Conservation (phyloP, 2,329 filamentous ascomycete species). For the Apiospora kogelbergensis region DNA sequence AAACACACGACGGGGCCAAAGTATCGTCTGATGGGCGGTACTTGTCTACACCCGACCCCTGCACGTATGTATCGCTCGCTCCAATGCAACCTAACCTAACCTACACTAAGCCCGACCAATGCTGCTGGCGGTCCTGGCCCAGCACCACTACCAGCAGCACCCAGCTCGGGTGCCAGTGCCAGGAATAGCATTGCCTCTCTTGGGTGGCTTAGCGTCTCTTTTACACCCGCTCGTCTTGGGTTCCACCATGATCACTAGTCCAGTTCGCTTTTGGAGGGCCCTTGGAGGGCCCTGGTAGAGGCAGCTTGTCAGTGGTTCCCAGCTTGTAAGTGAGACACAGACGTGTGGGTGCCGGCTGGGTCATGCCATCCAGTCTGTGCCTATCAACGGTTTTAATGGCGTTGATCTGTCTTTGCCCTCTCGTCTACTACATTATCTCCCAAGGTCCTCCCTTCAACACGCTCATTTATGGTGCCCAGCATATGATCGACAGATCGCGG, state of each 20-base stretch:
- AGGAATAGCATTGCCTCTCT: constrained; percentile 12
- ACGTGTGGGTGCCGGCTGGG: constrained; percentile 37
- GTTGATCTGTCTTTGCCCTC: constrained; percentile 35
- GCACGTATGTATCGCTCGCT: neutral
- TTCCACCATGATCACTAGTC: constrained; percentile 14
- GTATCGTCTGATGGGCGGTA: constrained; percentile 7
- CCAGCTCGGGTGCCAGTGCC: constrained; percentile 8
- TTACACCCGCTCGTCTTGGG: constrained; percentile 10
- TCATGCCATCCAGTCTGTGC: constrained; percentile 31
- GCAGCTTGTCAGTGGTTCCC: constrained; percentile 39
- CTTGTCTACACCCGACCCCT: neutral
- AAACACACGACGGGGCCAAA: constrained; percentile 2
- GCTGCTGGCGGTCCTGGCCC: neutral
- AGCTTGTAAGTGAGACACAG: constrained; percentile 49
- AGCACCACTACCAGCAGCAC: neutral
- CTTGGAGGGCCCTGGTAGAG: constrained; percentile 25
- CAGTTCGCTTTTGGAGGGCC: constrained; percentile 20
- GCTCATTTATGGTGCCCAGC: constrained; percentile 31
- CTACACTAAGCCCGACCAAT: constrained; percentile 1
- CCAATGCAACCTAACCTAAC: constrained; percentile 5
- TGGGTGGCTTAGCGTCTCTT: constrained; percentile 12
- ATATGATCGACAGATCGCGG: constrained; percentile 35
- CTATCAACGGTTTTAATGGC: constrained; percentile 42
- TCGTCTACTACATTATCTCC: constrained; percentile 34
- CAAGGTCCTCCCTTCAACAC: constrained; percentile 33